Percentiles rank a stretch among this genome's conserved stretches.
These are phyloP conservation scores for Fusarium cicatricum DNA, from an alignment of 2,329 filamentous ascomycete species.

Conservation along the genomic window DNA sequence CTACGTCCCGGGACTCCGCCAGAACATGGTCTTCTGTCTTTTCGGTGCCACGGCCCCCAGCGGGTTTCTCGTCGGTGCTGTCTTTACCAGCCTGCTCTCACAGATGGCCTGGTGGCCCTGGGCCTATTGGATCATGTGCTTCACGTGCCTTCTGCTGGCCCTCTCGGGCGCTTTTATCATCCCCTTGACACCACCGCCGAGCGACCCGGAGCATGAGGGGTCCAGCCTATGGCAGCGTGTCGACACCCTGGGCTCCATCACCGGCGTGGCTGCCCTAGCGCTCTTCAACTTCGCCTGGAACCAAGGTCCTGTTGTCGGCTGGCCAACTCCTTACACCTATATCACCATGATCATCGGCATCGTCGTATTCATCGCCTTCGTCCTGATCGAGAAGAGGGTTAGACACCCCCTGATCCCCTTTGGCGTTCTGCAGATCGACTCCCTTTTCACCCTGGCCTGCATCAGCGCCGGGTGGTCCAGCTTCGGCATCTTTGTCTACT, in stretches of 20 bases:
- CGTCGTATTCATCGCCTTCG: conserved; percentile 60
- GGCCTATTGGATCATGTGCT: conserved; percentile 51
- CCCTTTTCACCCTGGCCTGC: conserved; percentile 58
- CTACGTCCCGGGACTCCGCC: conserved; percentile 52
- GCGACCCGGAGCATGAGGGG: conserved; percentile 3
- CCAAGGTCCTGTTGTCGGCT: conserved; percentile 64
- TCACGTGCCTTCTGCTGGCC: conserved; percentile 41
- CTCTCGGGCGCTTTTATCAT: conserved; percentile 42
- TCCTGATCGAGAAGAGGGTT: conserved; percentile 58
- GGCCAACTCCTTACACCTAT: conserved; percentile 62
- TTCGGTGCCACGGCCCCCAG: conserved; percentile 47
- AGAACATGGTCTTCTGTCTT: conserved; percentile 47
- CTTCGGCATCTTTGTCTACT: conserved; percentile 59
- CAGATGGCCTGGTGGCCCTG: conserved; percentile 53
- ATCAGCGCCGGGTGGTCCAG: conserved; percentile 58
- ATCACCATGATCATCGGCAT: conserved; percentile 62
- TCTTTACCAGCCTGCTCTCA: conserved; percentile 42
- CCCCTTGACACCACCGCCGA: conserved; percentile 28
- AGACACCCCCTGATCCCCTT: conserved; percentile 64
- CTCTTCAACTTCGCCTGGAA: conserved; percentile 71
- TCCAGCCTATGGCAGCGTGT: conserved; percentile 35
- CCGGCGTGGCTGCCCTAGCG: conserved; percentile 60
- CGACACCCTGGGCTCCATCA: conserved; percentile 46
- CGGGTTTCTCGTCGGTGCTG: conserved; percentile 44
- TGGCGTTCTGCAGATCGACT: conserved; percentile 36